phyloP scores from a whole-genome alignment of 1,284 basidiomycete species.

The Agaricales sp. region DNA sequence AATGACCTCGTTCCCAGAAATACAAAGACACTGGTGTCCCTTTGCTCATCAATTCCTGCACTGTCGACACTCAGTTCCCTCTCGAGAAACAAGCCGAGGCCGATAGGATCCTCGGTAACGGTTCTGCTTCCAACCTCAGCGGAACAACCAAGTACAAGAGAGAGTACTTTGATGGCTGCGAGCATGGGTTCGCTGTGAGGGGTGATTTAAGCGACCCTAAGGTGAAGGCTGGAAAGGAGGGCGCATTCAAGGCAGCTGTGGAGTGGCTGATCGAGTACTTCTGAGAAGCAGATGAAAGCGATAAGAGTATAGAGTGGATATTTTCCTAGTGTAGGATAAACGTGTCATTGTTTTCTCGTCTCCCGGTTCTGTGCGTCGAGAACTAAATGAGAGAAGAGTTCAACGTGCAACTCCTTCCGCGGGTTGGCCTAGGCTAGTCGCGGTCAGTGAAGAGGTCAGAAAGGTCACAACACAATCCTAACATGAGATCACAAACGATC shows the following conservation, averaged over 20 bases:
- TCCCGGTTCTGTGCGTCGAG: too few relatives aligned
- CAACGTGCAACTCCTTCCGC: too few relatives aligned
- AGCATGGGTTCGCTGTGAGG: conserved; percentile 44
- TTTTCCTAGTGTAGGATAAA: too few relatives aligned
- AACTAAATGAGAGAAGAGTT: too few relatives aligned
- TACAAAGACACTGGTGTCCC: too few relatives aligned
- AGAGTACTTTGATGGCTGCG: conserved; percentile 30
- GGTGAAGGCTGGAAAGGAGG: conserved; percentile 20
- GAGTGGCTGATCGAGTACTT: conserved; percentile 13
- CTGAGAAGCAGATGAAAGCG: too few relatives aligned
- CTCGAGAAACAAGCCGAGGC: conserved; percentile 18
- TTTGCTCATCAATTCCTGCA: conserved; percentile 34
- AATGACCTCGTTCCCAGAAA: too few relatives aligned
- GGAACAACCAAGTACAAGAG: conserved; percentile 32
- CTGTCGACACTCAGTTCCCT: conserved; percentile 24
- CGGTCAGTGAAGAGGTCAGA: not conserved
- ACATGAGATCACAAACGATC: too few relatives aligned
- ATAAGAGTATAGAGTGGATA: too few relatives aligned
- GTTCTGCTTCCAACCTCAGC: not conserved
- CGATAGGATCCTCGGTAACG: conserved; percentile 26
- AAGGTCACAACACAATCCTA: not conserved
- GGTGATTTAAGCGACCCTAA: conserved; percentile 23
- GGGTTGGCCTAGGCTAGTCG: too few relatives aligned
- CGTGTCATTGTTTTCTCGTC: too few relatives aligned
- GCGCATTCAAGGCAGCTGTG: conserved; percentile 20